phyloP scores from a whole-genome alignment of 202 grass and related monocot species.

The Carex sylvatica region DNA sequence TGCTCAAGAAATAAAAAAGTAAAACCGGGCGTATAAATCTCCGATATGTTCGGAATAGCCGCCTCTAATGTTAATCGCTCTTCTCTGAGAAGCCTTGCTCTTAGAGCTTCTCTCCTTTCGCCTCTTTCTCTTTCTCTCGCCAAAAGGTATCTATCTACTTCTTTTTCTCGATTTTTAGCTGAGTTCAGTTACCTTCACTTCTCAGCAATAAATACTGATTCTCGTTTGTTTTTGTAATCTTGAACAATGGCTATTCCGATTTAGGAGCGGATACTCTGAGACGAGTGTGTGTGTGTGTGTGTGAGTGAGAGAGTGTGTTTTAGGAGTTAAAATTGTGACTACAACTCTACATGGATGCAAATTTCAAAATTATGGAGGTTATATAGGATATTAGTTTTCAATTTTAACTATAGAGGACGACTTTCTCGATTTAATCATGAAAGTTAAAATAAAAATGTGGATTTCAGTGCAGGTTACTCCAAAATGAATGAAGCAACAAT shows the following conservation, averaged over 20 bases:
- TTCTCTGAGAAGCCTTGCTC: background rate
- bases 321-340: no score
- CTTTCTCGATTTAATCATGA: background rate
- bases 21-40: background rate
- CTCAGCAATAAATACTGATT: background rate
- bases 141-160: background rate
- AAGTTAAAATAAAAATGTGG: background rate
- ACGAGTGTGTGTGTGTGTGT: background rate
- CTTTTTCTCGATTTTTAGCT: background rate
- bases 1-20: no score
- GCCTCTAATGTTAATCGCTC: background rate
- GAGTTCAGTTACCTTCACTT: background rate
- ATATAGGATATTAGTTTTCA: background rate
- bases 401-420: background rate
- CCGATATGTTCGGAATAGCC: background rate
- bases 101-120: background rate
- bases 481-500: constrained; percentile 41
- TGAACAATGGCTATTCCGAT: background rate
- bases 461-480: constrained; percentile 41
- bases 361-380: background rate
- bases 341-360: no score
- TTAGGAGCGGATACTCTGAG: background rate
- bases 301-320: background rate
- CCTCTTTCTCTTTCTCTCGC: background rate
- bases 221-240: background rate